phyloP scores from a whole-genome alignment of 345 rosid genomes.

The Stellera chamaejasme region DNA sequence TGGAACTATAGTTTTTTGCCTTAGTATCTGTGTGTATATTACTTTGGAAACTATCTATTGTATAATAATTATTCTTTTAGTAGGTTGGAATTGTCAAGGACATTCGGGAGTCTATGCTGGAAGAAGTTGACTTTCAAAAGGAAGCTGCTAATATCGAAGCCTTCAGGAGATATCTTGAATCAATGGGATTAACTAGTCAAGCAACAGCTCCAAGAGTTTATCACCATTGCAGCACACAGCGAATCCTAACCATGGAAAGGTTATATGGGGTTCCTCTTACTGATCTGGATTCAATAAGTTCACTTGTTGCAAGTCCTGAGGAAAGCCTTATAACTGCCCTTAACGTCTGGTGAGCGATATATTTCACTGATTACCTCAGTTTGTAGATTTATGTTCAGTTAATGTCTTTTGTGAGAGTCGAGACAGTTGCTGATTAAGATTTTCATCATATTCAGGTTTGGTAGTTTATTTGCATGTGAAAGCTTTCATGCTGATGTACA shows the following conservation, averaged over 20 bases:
- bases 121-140: constrained; percentile 91
- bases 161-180: constrained; percentile 74
- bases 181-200: constrained; percentile 80
- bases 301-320: constrained; percentile 85
- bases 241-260: constrained; percentile 93
- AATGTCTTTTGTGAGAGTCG: too few species aligned
- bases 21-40: neutral
- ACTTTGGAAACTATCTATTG: constrained; percentile 10
- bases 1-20: too few species aligned
- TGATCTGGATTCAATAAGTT: constrained; percentile 83
- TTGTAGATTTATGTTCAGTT: too few species aligned
- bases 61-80: constrained; percentile 15
- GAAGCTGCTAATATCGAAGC: constrained; percentile 79
- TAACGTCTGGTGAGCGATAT: constrained; percentile 76
- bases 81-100: constrained; percentile 88
- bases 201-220: constrained; percentile 93
- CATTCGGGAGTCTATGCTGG: constrained; percentile 93
- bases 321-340: constrained; percentile 88
- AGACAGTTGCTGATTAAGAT: constrained; percentile 1
- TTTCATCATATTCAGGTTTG: constrained; percentile 55
- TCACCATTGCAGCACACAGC: constrained; percentile 72
- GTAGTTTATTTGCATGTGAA: constrained; percentile 93
- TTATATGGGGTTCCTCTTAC: constrained; percentile 98
- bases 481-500: constrained; percentile 98
- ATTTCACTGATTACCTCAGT: neutral